These are phyloP conservation scores for Kickxella alabastrina DNA, from an alignment of 192 early-diverging fungal genomes.

Conservation along the genomic window DNA sequence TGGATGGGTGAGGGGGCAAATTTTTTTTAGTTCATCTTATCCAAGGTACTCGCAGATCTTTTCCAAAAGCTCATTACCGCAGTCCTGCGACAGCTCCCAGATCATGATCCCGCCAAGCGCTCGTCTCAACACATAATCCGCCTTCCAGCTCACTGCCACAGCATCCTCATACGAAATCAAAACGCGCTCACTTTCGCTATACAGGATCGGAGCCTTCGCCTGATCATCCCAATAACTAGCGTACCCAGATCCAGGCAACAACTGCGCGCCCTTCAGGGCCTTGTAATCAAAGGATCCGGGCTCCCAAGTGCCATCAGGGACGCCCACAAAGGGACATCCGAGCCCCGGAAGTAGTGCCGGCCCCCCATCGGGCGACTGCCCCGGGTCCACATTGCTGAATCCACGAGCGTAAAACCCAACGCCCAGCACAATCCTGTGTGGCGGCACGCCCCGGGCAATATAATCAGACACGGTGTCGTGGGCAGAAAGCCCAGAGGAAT, in stretches of 20 bases:
- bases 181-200: slow-evolving; percentile 62
- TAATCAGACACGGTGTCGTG: slow-evolving; percentile 68
- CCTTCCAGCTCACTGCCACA: slow-evolving; percentile 62
- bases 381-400: slow-evolving; percentile 74
- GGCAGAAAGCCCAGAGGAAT: slow-evolving; percentile 58
- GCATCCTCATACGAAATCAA: slow-evolving; percentile 82
- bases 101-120: slow-evolving; percentile 72
- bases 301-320: slow-evolving; percentile 85
- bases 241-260: slow-evolving; percentile 57
- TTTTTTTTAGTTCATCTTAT: no score
- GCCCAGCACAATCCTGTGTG: slow-evolving; percentile 84
- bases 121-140: slow-evolving; percentile 56
- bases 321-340: slow-evolving; percentile 60
- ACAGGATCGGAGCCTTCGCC: slow-evolving; percentile 77
- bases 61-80: slow-evolving; percentile 34
- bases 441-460: slow-evolving; percentile 68
- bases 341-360: slow-evolving; percentile 50
- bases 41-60: slow-evolving; percentile 52
- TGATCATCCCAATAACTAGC: slow-evolving; percentile 72
- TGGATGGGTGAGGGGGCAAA: no score
- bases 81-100: slow-evolving; percentile 68
- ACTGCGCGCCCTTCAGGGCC: slow-evolving; percentile 48
- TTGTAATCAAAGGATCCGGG: slow-evolving; percentile 90
- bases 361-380: slow-evolving; percentile 41
- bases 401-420: slow-evolving; percentile 90